Evolutionary conservation across 2,329 filamentous ascomycete species (phyloP), one percentile per base, ranked within the genome.

Genomic region (Talaromyces marneffei): DNA sequence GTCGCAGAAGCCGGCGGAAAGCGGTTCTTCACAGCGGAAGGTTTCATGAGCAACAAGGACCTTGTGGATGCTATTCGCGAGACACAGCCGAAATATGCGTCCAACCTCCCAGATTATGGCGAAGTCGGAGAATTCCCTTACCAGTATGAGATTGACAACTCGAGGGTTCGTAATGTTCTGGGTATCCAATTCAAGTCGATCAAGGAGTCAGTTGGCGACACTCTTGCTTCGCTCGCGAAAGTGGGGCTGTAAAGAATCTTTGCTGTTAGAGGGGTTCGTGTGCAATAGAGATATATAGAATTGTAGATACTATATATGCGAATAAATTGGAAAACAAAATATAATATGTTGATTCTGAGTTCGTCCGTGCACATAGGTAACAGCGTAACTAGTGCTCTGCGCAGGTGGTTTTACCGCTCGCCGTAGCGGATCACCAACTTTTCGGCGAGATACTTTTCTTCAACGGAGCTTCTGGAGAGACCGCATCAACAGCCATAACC

Each of bases 11-110:
- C 79, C 29, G 77, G 75, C 8, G 75, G 74, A 6, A 73, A 81
- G 65, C 69, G 79, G 39, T 80, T 80, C 66, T 79, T 81, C 61
- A 66, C 77, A 40, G 72, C 72, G 2, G 74, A 72, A 42, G 78
- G 77, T 35, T 71, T 71, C 55, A 76, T 75, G 61, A 70, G 72
- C 27, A 79, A 80, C 65, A 76, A 75, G 63, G 71, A 76, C 1
- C 66, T 80, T 44, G 77, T 71, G 3, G 74, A 78, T 35, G 71
- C 74, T 18, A 73, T 79, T 54, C 71, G 74, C 8, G 72, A 80
- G 55, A 70, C 72, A 12, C 76, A 77, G 62, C 78, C 79, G 3
- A 69, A 79, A 42, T 65, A 78, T 27, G 72, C 71, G 31, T 69
- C 73, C 7, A 76, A 74, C 61, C 63, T 81, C 55, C 79, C 79